Percentiles rank a stretch among this genome's conserved stretches.
phyloP scores from a whole-genome alignment of 305 asterid species.

The Fraxinus floribunda region DNA sequence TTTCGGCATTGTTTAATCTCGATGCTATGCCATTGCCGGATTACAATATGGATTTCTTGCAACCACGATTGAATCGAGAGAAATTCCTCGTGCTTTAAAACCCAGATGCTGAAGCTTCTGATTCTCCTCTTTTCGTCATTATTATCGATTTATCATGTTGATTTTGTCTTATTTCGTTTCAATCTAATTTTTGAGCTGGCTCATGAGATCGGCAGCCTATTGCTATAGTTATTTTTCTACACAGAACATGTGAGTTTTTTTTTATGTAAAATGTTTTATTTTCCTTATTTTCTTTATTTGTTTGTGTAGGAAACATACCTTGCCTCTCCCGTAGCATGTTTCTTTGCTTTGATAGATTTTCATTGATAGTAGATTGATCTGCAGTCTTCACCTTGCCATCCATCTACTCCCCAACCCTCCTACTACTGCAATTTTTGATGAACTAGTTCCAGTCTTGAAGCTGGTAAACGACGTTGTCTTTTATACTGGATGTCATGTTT shows the following conservation, averaged over 20 bases:
- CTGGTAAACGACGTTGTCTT: slow-evolving; percentile 7
- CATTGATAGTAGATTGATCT: background rate
- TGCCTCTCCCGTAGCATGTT: background rate
- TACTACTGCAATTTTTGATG: slow-evolving; percentile 20
- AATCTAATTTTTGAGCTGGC: slow-evolving; percentile 5
- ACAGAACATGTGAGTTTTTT: background rate
- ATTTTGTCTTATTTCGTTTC: background rate
- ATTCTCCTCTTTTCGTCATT: background rate
- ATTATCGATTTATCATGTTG: background rate
- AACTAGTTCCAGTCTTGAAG: slow-evolving; percentile 27
- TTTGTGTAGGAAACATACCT: slow-evolving; percentile 21
- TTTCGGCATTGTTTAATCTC: slow-evolving; percentile 8
- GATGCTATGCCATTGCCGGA: background rate
- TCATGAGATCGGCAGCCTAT: slow-evolving; percentile 16
- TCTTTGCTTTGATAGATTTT: background rate
- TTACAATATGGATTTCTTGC: slow-evolving; percentile 1
- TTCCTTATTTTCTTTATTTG: slow-evolving; percentile 6
- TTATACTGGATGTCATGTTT: slow-evolving; percentile 21
- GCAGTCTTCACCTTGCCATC: background rate
- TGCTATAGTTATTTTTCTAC: background rate
- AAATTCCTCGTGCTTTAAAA: slow-evolving; percentile 5
- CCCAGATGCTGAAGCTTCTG: slow-evolving; percentile 22
- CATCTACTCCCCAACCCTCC: slow-evolving; percentile 19
- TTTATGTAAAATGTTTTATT: background rate
- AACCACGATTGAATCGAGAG: slow-evolving; percentile 31